phyloP scores from a whole-genome alignment of 2,329 filamentous ascomycete species.

The Penicillium sp. region DNA sequence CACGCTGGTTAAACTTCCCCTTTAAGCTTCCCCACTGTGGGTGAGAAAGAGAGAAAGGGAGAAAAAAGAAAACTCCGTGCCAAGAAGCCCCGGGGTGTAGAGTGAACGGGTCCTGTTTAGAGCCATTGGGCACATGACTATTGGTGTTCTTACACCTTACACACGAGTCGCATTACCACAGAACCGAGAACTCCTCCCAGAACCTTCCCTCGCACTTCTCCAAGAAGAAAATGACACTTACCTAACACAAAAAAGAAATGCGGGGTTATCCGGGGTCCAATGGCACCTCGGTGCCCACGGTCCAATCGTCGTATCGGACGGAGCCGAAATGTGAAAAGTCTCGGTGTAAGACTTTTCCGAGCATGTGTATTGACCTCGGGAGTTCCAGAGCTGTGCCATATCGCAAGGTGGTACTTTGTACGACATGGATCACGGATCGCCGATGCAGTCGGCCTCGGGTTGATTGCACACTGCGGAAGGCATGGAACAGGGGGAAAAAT shows the following conservation, averaged over 20 bases:
- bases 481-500: neutral
- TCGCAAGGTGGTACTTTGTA: neutral
- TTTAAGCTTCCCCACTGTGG: conserved; percentile 18
- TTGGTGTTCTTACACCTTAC: neutral
- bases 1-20: conserved; percentile 16
- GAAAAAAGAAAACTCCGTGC: neutral
- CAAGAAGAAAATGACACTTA: conserved; percentile 9
- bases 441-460: conserved; percentile 15
- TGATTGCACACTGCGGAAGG: conserved; percentile 6
- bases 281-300: conserved; percentile 21
- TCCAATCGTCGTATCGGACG: conserved; percentile 23
- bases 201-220: neutral
- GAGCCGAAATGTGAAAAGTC: conserved; percentile 19
- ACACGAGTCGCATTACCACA: neutral
- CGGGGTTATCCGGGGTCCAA: conserved; percentile 30
- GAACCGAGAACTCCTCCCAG: neutral
- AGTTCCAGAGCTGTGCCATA: neutral
- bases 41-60: neutral
- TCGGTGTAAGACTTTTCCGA: conserved; percentile 24
- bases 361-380: conserved; percentile 11
- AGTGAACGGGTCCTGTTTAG: neutral
- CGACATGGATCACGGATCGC: conserved; percentile 7
- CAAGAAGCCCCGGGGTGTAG: neutral
- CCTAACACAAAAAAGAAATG: conserved; percentile 27
- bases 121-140: conserved; percentile 2